Conservation (phyloP, 176 grass and related monocot species). For the Pontederia paniculata region DNA sequence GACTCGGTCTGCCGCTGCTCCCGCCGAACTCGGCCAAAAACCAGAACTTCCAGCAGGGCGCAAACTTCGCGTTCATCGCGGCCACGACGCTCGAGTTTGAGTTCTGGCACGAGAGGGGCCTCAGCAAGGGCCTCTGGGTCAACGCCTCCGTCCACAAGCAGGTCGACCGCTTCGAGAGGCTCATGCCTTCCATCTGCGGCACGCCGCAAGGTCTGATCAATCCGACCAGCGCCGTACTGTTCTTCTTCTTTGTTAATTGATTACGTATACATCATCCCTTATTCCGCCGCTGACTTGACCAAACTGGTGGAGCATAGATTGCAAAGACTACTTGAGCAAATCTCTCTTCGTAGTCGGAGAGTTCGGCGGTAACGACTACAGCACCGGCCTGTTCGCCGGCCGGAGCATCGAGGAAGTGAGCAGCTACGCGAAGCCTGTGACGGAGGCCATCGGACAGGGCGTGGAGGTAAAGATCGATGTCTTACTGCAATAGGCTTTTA, state of each 20-base stretch:
- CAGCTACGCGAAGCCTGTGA: too few relatives aligned
- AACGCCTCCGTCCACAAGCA: constrained; percentile 54
- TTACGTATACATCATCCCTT: too few relatives aligned
- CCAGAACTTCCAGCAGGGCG: constrained; percentile 47
- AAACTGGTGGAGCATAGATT: constrained; percentile 30
- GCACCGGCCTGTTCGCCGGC: constrained; percentile 71
- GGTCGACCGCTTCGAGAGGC: constrained; percentile 61
- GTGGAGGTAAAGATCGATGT: too few relatives aligned
- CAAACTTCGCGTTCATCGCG: constrained; percentile 84
- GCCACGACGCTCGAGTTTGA: constrained; percentile 45
- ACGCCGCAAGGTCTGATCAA: constrained; percentile 8
- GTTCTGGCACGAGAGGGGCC: constrained; percentile 49
- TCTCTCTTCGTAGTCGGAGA: constrained; percentile 87
- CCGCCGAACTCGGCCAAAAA: constrained; percentile 45
- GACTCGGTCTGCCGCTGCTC: constrained; percentile 56
- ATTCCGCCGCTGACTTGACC: too few relatives aligned
- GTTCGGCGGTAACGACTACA: constrained; percentile 97
- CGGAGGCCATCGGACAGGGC: too few relatives aligned
- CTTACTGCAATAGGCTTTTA: too few relatives aligned
- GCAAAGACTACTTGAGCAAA: constrained; percentile 69
- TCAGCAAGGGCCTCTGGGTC: constrained; percentile 55
- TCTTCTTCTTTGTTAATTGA: too few relatives aligned
- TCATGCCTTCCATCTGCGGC: constrained; percentile 59
- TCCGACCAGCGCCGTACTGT: too few relatives aligned
- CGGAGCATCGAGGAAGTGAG: constrained; percentile 6